Conservation (phyloP, 331 rosid genomes). For the Pyrus hybrid region DNA sequence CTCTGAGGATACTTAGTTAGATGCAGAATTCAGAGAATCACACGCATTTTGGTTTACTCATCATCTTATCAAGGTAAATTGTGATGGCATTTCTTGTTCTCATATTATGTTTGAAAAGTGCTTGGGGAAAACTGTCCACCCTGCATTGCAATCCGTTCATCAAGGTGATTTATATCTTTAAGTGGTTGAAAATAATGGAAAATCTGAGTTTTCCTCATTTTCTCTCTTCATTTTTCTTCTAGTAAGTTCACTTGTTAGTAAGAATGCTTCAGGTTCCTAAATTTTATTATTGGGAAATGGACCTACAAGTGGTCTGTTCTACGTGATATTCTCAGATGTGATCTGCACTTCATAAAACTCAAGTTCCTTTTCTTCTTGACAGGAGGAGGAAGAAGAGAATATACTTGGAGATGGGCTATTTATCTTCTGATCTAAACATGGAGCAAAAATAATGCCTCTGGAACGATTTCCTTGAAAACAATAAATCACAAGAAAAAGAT, state of each 20-base stretch:
- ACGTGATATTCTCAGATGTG: not conserved
- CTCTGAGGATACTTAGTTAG: constrained; percentile 6
- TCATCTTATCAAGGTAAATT: constrained; percentile 4
- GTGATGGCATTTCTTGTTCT: not conserved
- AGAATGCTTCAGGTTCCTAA: not conserved
- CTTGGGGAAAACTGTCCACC: not conserved
- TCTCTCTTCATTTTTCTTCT: not conserved
- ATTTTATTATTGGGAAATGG: not conserved
- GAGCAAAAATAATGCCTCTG: not conserved
- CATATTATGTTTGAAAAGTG: not conserved
- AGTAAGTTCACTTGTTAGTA: not conserved
- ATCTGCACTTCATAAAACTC: not conserved
- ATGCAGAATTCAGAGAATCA: constrained; percentile 8
- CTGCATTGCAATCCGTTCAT: not conserved
- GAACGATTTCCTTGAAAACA: not conserved
- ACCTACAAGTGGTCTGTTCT: not conserved
- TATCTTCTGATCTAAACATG: not conserved
- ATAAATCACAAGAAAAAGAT: not conserved
- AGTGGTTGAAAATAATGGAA: not conserved
- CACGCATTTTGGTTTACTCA: not conserved
- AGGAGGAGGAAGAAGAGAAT: not conserved
- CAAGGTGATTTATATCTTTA: not conserved
- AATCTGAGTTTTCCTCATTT: not conserved
- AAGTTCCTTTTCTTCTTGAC: not conserved
- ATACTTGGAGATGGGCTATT: not conserved